Conservation (phyloP, 1,139 yeast genomes). For the Pichia sp. region DNA sequence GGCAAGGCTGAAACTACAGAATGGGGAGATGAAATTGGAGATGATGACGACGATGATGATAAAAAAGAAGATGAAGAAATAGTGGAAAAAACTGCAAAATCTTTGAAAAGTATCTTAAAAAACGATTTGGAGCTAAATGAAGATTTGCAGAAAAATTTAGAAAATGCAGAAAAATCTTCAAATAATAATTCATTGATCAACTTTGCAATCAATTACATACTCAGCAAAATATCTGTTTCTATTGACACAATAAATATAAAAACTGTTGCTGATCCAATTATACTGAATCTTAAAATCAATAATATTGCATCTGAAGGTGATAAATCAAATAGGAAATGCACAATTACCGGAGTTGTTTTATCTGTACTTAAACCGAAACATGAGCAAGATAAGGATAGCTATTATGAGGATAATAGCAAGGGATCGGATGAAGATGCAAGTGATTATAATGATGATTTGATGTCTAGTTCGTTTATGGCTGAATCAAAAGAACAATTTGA, state of each 20-base stretch:
- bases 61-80: not conserved
- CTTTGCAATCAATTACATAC: constrained; percentile 61
- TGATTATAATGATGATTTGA: constrained; percentile 29
- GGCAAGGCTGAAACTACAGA: not conserved
- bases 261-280: constrained; percentile 46
- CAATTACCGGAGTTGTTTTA: constrained; percentile 36
- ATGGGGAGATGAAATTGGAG: constrained; percentile 15
- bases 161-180: constrained; percentile 19
- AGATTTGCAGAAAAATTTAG: constrained; percentile 3
- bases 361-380: constrained; percentile 36
- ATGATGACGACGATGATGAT: constrained; percentile 22
- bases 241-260: constrained; percentile 41
- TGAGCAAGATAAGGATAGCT: constrained; percentile 13
- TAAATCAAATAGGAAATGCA: constrained; percentile 43
- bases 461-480: constrained; percentile 33
- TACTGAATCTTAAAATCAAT: constrained; percentile 39
- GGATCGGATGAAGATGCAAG: constrained; percentile 19
- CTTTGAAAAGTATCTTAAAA: constrained; percentile 5
- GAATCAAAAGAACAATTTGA: constrained; percentile 33
- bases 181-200: constrained; percentile 46
- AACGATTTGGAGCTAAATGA: constrained; percentile 7
- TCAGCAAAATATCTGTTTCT: constrained; percentile 52
- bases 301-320: constrained; percentile 36
- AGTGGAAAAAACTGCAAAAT: constrained; percentile 1
- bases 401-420: constrained; percentile 15